phyloP scores from a whole-genome alignment of 257 asterid genomes.

The Buddleja alternifolia region DNA sequence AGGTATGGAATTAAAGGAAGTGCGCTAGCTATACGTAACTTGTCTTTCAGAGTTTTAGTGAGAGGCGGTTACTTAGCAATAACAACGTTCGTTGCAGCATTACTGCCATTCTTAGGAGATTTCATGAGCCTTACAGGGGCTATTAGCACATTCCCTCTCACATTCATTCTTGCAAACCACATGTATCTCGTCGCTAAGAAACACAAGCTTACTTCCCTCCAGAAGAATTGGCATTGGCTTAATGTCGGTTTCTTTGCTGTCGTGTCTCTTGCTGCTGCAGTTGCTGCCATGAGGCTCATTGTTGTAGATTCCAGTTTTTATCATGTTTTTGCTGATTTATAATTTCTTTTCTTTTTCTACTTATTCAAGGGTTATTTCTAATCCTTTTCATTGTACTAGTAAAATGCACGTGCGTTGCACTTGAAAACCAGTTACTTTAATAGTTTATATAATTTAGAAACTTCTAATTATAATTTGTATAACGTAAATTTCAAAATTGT shows the following conservation, averaged over 20 bases:
- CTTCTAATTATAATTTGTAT: too few relatives aligned
- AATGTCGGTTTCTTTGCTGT: conserved; percentile 59
- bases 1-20: conserved; percentile 64
- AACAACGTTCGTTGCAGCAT: conserved; percentile 70
- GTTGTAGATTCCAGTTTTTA: conserved; percentile 65
- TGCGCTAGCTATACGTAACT: conserved; percentile 59
- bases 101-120: conserved; percentile 87
- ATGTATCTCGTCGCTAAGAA: conserved; percentile 77
- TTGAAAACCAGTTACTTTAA: too few relatives aligned
- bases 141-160: conserved; percentile 83
- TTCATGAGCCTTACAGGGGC: conserved; percentile 98
- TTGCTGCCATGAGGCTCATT: conserved; percentile 71
- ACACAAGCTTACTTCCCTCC: conserved; percentile 48
- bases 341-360: not conserved
- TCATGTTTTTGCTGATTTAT: conserved; percentile 82
- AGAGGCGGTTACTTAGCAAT: conserved; percentile 72
- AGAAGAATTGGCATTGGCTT: conserved; percentile 89
- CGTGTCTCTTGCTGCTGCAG: conserved; percentile 60
- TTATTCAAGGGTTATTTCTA: conserved; percentile 3
- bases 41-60: conserved; percentile 62
- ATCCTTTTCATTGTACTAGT: conserved; percentile 1
- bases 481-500: too few relatives aligned
- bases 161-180: conserved; percentile 90
- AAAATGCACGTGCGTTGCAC: too few relatives aligned
- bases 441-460: too few relatives aligned